phyloP scores from a whole-genome alignment of 2,329 filamentous ascomycete genomes.

The Xylaria hypoxylon region DNA sequence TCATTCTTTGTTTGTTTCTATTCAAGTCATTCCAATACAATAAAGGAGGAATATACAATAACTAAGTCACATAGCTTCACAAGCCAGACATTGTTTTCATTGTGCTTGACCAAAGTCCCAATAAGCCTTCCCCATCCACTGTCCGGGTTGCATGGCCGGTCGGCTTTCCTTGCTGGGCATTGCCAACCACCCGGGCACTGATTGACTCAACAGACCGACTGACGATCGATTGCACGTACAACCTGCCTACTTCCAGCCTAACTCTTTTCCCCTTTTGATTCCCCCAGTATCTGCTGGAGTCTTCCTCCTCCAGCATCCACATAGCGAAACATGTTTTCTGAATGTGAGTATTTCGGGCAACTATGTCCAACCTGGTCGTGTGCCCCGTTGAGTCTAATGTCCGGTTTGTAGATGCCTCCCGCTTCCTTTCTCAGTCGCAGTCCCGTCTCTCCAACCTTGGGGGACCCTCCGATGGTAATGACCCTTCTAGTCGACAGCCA shows the following conservation, averaged over 20 bases:
- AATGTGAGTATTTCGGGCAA: conserved; percentile 73
- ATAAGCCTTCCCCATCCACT: background rate
- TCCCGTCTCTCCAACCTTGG: conserved; percentile 80
- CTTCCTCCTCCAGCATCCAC: conserved; percentile 47
- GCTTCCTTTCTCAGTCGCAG: conserved; percentile 96
- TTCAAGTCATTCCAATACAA: conserved; percentile 8
- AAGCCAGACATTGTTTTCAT: background rate
- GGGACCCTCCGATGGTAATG: conserved; percentile 67
- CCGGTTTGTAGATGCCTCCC: conserved; percentile 81
- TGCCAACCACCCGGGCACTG: conserved; percentile 26
- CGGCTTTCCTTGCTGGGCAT: conserved; percentile 35
- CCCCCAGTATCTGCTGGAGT: conserved; percentile 44
- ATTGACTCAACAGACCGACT: conserved; percentile 19
- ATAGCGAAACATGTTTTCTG: conserved; percentile 76
- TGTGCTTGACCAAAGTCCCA: conserved; percentile 9
- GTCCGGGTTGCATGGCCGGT: conserved; percentile 27
- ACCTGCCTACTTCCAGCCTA: conserved; percentile 1
- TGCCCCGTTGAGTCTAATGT: conserved; percentile 37
- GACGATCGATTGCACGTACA: conserved; percentile 26
- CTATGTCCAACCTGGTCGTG: conserved; percentile 10
- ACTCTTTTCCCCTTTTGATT: conserved; percentile 37
- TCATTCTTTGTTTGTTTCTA: conserved; percentile 18
- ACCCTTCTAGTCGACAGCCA: conserved; percentile 51
- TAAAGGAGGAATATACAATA: conserved; percentile 22
- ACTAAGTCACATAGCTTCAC: conserved; percentile 11